Base-by-base conservation (phyloP, 2,329 filamentous ascomycete genomes). In the Lachnellula cervina region DNA sequence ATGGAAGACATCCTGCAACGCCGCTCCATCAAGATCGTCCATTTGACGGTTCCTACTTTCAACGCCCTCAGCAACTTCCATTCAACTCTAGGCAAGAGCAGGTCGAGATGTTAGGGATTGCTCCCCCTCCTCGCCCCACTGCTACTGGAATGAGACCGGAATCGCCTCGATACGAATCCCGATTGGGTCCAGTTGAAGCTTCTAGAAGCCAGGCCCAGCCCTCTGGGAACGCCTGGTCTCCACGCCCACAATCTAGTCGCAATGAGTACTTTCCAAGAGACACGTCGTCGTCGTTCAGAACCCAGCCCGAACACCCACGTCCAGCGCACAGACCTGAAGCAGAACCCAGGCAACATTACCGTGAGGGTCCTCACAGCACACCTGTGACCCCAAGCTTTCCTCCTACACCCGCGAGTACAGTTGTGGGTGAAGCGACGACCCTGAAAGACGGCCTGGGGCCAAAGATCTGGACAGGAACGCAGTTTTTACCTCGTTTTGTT, bases 391-490 rank as follows among this genome's bases (percentile, higher is more conserved):
- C 62, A 6, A 64, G 55, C 19, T 65, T 66, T 35, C 60, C 64
- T 19, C 61, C 60, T 1, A 64, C 66, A 8, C 62, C 66, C 17
- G 57, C 59, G 3, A 63, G 59, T 42, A 64, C 60, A 40, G 58
- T 60, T 3, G 51, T 55, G 14, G 62, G 61, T 17, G 67, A 69
- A n/a, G 54, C 64, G 23, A 43, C 64, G 5, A 67, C 67, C 19
- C 68, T 75, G 14, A 85, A 84, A 68, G 82, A 86, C 66, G 80
- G 79, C 1, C 71, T 86, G 14, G 83, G 83, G 0, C 83, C 84
- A 13, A 86, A 86, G 73, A 87, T 87, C 57, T 87, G 84, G 84
- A 86, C 83, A 1, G 84, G 84, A 25, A 83, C 80, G 2, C 82
- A 86, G 56, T 87, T 86, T 62, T 70, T 87, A 53, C 84, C 84